phyloP scores from a whole-genome alignment of 371 early-diverging fungal species.

The Homolaphlyctis polyrhiza region DNA sequence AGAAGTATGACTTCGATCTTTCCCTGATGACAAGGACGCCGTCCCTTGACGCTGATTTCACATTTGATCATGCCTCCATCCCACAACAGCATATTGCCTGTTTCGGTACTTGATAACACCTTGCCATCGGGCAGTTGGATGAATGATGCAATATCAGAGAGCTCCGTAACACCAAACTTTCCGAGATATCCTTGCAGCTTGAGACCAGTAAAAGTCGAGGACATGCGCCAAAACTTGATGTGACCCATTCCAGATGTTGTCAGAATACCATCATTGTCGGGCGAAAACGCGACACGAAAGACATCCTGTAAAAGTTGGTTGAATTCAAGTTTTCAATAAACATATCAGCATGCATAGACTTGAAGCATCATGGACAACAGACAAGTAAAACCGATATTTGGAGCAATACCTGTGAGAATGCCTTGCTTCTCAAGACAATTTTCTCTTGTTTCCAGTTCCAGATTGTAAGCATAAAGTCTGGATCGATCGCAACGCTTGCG shows the following conservation, averaged over 20 bases:
- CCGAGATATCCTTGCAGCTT: constrained; percentile 52
- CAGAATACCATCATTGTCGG: constrained; percentile 37
- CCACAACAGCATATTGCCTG: constrained; percentile 52
- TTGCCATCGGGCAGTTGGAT: constrained; percentile 49
- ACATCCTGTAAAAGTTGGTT: constrained; percentile 44
- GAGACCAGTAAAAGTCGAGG: constrained; percentile 51
- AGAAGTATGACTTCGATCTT: constrained; percentile 32
- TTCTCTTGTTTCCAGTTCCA: constrained; percentile 49
- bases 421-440: constrained; percentile 45
- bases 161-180: constrained; percentile 51
- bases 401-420: constrained; percentile 45
- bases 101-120: constrained; percentile 47
- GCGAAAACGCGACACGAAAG: constrained; percentile 40
- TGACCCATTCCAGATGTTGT: constrained; percentile 57
- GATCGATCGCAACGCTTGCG: constrained; percentile 45
- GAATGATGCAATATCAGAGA: constrained; percentile 48
- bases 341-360: too few relatives aligned
- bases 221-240: constrained; percentile 56
- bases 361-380: too few relatives aligned
- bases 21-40: constrained; percentile 43
- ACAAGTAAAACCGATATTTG: background rate
- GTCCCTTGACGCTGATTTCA: constrained; percentile 35
- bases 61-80: constrained; percentile 57
- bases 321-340: too few relatives aligned
- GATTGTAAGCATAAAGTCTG: constrained; percentile 52